These are phyloP conservation scores for Rhizophlyctis rosea DNA, from an alignment of 192 early-diverging fungal genomes.

Conservation along the genomic window DNA sequence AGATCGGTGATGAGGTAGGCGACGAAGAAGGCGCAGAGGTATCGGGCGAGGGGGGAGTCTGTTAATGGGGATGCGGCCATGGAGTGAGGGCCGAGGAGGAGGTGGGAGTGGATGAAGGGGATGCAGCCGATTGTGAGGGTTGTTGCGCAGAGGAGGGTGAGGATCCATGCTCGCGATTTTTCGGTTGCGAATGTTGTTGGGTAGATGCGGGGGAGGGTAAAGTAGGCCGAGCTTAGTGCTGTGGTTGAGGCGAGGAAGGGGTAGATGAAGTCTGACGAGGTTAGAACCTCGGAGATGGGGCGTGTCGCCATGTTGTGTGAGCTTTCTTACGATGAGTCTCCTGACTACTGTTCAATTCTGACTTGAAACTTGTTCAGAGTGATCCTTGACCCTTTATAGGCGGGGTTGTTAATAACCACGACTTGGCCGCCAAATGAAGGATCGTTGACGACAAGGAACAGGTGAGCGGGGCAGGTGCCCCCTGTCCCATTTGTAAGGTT, in stretches of 20 bases:
- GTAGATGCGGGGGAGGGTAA: slow-evolving; percentile 12
- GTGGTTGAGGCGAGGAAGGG: not conserved
- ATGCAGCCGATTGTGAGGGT: slow-evolving; percentile 31
- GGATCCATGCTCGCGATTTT: slow-evolving; percentile 48
- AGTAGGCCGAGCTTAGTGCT: not conserved
- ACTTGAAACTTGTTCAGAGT: too few species aligned
- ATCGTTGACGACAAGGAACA: too few species aligned
- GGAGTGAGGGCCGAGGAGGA: slow-evolving; percentile 10
- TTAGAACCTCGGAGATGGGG: too few species aligned
- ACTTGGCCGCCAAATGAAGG: too few species aligned
- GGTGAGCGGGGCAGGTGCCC: too few species aligned
- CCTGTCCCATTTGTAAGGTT: too few species aligned
- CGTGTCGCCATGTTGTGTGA: too few species aligned
- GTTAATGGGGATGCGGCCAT: slow-evolving; percentile 23
- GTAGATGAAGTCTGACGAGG: not conserved
- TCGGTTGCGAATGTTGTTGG: slow-evolving; percentile 34
- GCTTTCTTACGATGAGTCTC: too few species aligned
- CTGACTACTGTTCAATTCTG: too few species aligned
- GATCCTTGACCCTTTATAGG: too few species aligned
- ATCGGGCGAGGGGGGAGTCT: slow-evolving; percentile 23
- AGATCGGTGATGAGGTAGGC: slow-evolving; percentile 57
- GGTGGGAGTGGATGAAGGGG: slow-evolving; percentile 17
- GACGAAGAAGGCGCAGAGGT: slow-evolving; percentile 48
- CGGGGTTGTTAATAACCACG: too few species aligned
- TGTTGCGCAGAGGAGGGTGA: slow-evolving; percentile 38